Evolutionary conservation across 2,329 filamentous ascomycete species (phyloP).

Genomic region (Trichoderma sp.): DNA sequence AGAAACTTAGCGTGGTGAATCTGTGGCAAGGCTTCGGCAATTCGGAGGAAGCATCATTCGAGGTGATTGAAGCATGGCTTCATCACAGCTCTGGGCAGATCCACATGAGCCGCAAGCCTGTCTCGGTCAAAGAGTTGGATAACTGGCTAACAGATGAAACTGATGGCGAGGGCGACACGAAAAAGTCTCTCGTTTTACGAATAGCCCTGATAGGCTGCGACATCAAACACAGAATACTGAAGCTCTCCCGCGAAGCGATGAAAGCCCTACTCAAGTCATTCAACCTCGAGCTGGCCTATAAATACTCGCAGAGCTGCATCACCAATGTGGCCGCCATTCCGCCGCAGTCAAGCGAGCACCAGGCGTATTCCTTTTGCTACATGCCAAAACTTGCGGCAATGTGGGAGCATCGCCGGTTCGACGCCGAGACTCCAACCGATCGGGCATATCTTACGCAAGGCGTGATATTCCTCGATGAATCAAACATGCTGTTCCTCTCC

Average conservation of each 20-base stretch:
- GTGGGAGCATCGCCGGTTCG: slow-evolving; percentile 41
- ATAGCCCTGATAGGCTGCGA: slow-evolving; percentile 38
- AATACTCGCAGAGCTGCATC: slow-evolving; percentile 42
- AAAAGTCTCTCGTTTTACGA: slow-evolving; percentile 38
- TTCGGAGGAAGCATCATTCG: slow-evolving; percentile 32
- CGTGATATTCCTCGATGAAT: slow-evolving; percentile 39
- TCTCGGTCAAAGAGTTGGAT: slow-evolving; percentile 25
- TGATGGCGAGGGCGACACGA: slow-evolving; percentile 16
- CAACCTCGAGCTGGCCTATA: slow-evolving; percentile 39
- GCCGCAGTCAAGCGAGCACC: slow-evolving; percentile 27
- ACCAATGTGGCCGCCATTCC: slow-evolving; percentile 41
- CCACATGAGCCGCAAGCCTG: slow-evolving; percentile 20
- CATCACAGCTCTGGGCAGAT: slow-evolving; percentile 33
- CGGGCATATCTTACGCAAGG: slow-evolving; percentile 36
- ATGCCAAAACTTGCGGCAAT: slow-evolving; percentile 45
- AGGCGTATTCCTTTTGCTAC: slow-evolving; percentile 42
- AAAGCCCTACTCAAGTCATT: slow-evolving; percentile 36
- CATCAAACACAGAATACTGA: slow-evolving; percentile 33
- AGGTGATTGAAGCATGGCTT: slow-evolving; percentile 40
- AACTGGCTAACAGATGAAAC: slow-evolving; percentile 36
- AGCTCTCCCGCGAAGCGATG: slow-evolving; percentile 34
- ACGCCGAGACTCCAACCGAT: neutral
- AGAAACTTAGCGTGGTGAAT: slow-evolving; percentile 38
- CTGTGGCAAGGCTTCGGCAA: slow-evolving; percentile 31
- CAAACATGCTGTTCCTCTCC: slow-evolving; percentile 36